Evolutionary conservation across 176 grass and related monocot species (phyloP), one percentile per base, ranked within the genome.

Genomic region (Thinopyrum elongatum): DNA sequence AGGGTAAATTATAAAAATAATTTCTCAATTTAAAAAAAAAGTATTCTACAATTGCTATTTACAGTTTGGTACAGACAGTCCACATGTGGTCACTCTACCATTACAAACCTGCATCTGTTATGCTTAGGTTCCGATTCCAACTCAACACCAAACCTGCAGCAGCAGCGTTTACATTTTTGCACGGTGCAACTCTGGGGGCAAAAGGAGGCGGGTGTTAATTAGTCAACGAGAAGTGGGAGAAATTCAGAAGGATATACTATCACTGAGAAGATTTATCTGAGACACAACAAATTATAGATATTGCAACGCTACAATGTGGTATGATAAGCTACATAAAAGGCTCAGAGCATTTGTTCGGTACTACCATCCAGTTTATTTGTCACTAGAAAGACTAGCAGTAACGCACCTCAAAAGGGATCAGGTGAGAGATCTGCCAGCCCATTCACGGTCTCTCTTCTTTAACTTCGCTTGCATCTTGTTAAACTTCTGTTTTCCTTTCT

Each of bases 401-500:
- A 68, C 68, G 71, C 35, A 82, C 87, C 29, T 89, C 57, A 41
- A 30, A 36, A 16, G 71, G 62, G 76, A 77, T 95, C 88, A 98
- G 34, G 92, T 98, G 23, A 98, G 92, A 94, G 96, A 95, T 95
- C 89, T 95, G 74, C 96, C 96, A 72, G 96, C 96, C 96, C 96
- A 98, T 88, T 98, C 96, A 8, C 93, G 92, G 7, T 92, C 86
- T 30, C 92, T 86, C 80, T 83, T 83, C 87, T 95, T 98, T 57
- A 94, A 75, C 82, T 98, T 98, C 28, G 96, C 96, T 81, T 98
- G 92, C 91, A 91, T 91, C 88, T 92, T 98, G 61, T 98, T 95
- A 53, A 98, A 98, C 70, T 98, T 98, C 80, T 98, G 86, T 91
- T 98, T 98, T 71, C 96, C 92, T 81, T 95, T 98, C 86, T 98